Conservation (phyloP, 164 flowering plant species). For the Vitis vinifera region DNA sequence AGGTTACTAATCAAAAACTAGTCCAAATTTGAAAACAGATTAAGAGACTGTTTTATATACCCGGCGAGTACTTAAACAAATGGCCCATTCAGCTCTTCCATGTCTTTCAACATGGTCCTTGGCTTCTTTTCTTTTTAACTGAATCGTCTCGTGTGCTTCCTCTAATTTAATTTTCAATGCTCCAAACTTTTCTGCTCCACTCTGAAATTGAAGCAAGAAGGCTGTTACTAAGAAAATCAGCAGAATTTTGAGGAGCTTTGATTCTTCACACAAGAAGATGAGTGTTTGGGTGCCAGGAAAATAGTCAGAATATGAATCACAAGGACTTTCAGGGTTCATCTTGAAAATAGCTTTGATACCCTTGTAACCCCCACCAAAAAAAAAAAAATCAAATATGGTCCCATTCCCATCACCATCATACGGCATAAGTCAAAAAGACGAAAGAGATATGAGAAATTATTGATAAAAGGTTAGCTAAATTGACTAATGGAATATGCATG, state of each 20-base stretch:
- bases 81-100: conserved; percentile 56
- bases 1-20: neutral
- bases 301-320: no score
- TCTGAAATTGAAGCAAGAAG: conserved; percentile 22
- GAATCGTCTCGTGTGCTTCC: conserved; percentile 30
- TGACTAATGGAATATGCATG: neutral
- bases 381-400: neutral
- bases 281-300: conserved; percentile 3
- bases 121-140: conserved; percentile 33
- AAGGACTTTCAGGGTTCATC: no score
- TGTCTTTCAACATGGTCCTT: conserved; percentile 33
- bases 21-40: neutral
- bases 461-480: neutral
- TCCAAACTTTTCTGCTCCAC: conserved; percentile 34
- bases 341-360: no score
- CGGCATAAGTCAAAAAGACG: neutral
- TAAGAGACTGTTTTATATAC: conserved; percentile 24
- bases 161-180: conserved; percentile 31
- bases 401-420: conserved; percentile 4
- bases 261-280: neutral
- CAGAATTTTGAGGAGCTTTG: neutral
- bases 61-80: conserved; percentile 43
- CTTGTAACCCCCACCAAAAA: neutral
- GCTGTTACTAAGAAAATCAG: neutral
- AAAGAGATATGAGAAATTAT: neutral